These are phyloP conservation scores for Condylostoma magnum DNA, from an alignment of 169 alveolate genomes.

Conservation along the genomic window DNA sequence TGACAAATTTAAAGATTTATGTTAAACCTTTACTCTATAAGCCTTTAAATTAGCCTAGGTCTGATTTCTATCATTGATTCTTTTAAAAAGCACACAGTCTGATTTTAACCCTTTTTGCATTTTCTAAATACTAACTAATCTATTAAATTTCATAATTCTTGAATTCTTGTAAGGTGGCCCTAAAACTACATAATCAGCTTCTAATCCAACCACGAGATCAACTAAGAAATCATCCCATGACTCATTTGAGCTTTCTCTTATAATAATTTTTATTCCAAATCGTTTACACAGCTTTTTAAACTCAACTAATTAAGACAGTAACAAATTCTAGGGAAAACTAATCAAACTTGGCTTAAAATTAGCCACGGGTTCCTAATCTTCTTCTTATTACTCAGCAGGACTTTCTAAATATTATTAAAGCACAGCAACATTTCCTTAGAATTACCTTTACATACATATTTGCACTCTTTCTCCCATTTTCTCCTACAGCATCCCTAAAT, in stretches of 20 bases:
- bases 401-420: background rate
- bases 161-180: slow-evolving; percentile 6
- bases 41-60: no score
- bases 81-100: no score
- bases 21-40: no score
- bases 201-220: slow-evolving; percentile 8
- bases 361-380: background rate
- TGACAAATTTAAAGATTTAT: no score
- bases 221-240: background rate
- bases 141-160: background rate
- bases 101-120: no score
- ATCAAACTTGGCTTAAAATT: background rate
- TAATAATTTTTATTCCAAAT: background rate
- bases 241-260: slow-evolving; percentile 12
- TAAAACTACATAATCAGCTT: slow-evolving; percentile 15
- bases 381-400: background rate
- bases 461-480: no score
- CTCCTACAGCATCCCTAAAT: background rate
- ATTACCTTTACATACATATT: background rate
- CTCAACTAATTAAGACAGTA: slow-evolving; percentile 3
- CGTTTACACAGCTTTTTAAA: background rate
- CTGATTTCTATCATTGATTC: no score
- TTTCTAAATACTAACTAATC: no score
- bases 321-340: background rate
- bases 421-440: background rate